A percentile compares a stretch with the other conserved stretches of the same genome.
These are phyloP conservation scores for Cladophialophora bantiana DNA, from an alignment of 2,329 filamentous ascomycete species.

Conservation along the genomic window DNA sequence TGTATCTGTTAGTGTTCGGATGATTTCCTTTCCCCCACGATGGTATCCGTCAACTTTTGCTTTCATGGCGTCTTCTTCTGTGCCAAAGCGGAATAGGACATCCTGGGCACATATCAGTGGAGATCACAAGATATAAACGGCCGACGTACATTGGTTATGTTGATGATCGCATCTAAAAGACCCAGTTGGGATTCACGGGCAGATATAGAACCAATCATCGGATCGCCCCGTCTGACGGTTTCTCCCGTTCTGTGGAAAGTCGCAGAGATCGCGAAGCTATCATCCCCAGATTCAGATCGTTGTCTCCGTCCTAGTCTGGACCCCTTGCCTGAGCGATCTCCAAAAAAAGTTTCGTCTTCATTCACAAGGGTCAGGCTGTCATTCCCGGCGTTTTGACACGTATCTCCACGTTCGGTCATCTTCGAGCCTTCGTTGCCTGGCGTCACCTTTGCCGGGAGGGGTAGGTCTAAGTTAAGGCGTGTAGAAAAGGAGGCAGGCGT, in stretches of 20 bases:
- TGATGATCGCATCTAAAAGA: slow-evolving; percentile 25
- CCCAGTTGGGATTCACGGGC: slow-evolving; percentile 29
- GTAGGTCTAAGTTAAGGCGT: slow-evolving; percentile 19
- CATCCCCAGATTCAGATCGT: slow-evolving; percentile 26
- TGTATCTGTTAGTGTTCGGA: slow-evolving; percentile 29
- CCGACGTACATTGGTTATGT: slow-evolving; percentile 30
- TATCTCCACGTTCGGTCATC: not conserved
- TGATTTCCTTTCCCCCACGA: slow-evolving; percentile 22
- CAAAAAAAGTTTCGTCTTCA: slow-evolving; percentile 17
- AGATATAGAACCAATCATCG: not conserved
- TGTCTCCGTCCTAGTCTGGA: slow-evolving; percentile 15
- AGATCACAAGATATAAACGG: not conserved
- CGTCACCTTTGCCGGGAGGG: not conserved
- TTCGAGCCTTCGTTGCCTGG: slow-evolving; percentile 2
- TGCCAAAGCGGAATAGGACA: slow-evolving; percentile 32
- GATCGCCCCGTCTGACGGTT: not conserved
- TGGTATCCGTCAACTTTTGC: slow-evolving; percentile 22
- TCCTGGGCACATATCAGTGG: slow-evolving; percentile 27
- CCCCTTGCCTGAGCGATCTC: slow-evolving; percentile 18
- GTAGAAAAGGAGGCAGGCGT: slow-evolving; percentile 32
- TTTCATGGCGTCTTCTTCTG: slow-evolving; percentile 33
- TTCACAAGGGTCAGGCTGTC: slow-evolving; percentile 26
- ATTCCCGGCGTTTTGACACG: slow-evolving; percentile 13
- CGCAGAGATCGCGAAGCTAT: slow-evolving; percentile 14
- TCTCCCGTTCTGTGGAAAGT: slow-evolving; percentile 1